These are phyloP conservation scores for Lunularia cruciata DNA, from an alignment of 225 moss, liverwort and hornwort species.

Conservation along the genomic window DNA sequence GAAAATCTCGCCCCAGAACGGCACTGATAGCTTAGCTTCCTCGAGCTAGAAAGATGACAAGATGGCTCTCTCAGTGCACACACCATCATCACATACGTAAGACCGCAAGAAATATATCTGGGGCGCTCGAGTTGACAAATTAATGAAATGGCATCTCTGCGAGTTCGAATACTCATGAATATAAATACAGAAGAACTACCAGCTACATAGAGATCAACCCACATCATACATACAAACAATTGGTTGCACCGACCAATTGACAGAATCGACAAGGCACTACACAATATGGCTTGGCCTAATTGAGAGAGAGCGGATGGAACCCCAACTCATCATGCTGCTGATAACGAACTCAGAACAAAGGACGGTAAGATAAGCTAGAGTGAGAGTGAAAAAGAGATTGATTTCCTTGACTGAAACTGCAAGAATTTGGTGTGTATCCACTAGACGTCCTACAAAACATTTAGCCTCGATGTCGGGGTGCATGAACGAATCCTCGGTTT, in stretches of 20 bases:
- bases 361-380: no score
- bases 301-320: slow-evolving; percentile 15
- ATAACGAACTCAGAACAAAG: slow-evolving; percentile 30
- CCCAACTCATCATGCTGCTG: slow-evolving; percentile 24
- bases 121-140: slow-evolving; percentile 33
- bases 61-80: no score
- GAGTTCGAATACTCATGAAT: slow-evolving; percentile 39
- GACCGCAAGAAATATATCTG: no score
- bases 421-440: slow-evolving; percentile 43
- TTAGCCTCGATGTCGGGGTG: slow-evolving; percentile 33
- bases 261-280: slow-evolving; percentile 26
- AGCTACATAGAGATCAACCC: slow-evolving; percentile 36
- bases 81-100: no score
- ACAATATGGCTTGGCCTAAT: slow-evolving; percentile 22
- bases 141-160: slow-evolving; percentile 20
- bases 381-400: slow-evolving; percentile 8
- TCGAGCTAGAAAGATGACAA: no score
- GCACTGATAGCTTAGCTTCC: no score
- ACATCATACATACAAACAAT: slow-evolving; percentile 47
- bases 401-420: slow-evolving; percentile 23
- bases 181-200: slow-evolving; percentile 44
- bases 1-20: no score
- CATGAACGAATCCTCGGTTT: slow-evolving; percentile 20
- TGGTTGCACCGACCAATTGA: slow-evolving; percentile 32
- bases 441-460: slow-evolving; percentile 41